Evolutionary conservation across 176 grass and related monocot genomes (phyloP), one percentile per base, ranked within the genome.

Genomic region (Oryza meyeriana): DNA sequence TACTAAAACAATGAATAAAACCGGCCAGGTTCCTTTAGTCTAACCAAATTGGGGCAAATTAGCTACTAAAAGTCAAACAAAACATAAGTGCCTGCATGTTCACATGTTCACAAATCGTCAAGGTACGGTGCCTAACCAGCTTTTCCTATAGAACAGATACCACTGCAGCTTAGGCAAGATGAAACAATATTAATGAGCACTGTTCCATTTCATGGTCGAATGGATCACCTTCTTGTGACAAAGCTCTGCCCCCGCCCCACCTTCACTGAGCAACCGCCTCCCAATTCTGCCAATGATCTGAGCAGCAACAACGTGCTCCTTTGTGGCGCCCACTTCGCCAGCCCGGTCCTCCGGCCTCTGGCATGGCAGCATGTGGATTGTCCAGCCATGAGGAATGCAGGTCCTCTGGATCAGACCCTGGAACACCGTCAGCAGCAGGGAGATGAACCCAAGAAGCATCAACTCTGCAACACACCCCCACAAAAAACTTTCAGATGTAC

Each of bases 391-490:
- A 26, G 86, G 84, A 40, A 98, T 94, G 84, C 95, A 98, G 20
- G 92, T 89, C 76, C 52, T 79, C 81, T 84, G 92, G 52, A 98
- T 94, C 61, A 36, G 26, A 18, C 86, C 86, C 79, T 98, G 92
- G 78, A 89, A 89, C 69, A 98, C 95, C 79, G 92, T 98, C 18
- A 98, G 83, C 75, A 98, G 82, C 39, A 98, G 82, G 36, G 95
- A 98, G 78, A 98, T 94, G 84, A 98, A 98, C 20, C 95, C 95
- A 11, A 94, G 87, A 76, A 94, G 88, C 95, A 98, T 98, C 79
- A 98, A 74, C 73, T 98, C 95, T 94, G 87, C 83, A 90, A 32
- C n/a, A 16, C 78, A 35, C 17, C 66, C 76, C 28, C 8, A 70
- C 12, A 85, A 75, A 64, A 35, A 40, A 83, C 20, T 44, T 64